Evolutionary conservation across 2,329 filamentous ascomycete genomes (phyloP).

Genomic region (Acrodontium crateriforme): DNA sequence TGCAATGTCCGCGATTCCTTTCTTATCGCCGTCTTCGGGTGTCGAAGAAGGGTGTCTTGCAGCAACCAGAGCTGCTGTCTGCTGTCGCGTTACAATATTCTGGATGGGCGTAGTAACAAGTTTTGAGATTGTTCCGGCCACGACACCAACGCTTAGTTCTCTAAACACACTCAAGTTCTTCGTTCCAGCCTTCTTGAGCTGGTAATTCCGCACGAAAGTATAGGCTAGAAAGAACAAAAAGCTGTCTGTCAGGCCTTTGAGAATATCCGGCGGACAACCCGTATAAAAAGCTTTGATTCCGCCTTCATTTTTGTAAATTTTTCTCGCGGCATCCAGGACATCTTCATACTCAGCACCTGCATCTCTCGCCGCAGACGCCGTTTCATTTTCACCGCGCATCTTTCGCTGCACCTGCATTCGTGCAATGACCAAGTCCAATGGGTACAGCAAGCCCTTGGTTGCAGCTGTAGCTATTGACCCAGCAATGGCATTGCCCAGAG

Average conservation of each 20-base stretch:
- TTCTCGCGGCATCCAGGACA: slow-evolving; percentile 53
- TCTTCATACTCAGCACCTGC: slow-evolving; percentile 43
- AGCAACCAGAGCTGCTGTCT: slow-evolving; percentile 47
- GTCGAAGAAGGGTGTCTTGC: slow-evolving; percentile 23
- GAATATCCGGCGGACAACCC: slow-evolving; percentile 29
- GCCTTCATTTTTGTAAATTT: slow-evolving; percentile 61
- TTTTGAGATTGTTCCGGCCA: slow-evolving; percentile 62
- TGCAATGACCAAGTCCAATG: slow-evolving; percentile 68
- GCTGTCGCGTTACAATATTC: slow-evolving; percentile 70
- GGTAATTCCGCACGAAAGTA: slow-evolving; percentile 39
- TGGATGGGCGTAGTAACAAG: slow-evolving; percentile 66
- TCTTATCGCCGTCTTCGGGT: slow-evolving; percentile 14
- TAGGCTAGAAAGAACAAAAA: slow-evolving; percentile 83
- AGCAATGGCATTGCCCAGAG: slow-evolving; percentile 68
- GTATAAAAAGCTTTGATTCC: slow-evolving; percentile 53
- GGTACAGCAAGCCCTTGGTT: slow-evolving; percentile 67
- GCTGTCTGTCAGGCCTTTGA: slow-evolving; percentile 47
- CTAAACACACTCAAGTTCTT: slow-evolving; percentile 46
- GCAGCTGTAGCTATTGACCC: slow-evolving; percentile 66
- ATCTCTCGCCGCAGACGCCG: slow-evolving; percentile 19
- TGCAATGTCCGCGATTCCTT: slow-evolving; percentile 42
- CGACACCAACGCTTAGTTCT: slow-evolving; percentile 59
- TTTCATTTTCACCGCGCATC: slow-evolving; percentile 28
- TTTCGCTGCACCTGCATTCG: slow-evolving; percentile 66
- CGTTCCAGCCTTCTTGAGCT: slow-evolving; percentile 23